phyloP scores from a whole-genome alignment of 2,329 filamentous ascomycete genomes.

The Chalaropsis ovoidea region DNA sequence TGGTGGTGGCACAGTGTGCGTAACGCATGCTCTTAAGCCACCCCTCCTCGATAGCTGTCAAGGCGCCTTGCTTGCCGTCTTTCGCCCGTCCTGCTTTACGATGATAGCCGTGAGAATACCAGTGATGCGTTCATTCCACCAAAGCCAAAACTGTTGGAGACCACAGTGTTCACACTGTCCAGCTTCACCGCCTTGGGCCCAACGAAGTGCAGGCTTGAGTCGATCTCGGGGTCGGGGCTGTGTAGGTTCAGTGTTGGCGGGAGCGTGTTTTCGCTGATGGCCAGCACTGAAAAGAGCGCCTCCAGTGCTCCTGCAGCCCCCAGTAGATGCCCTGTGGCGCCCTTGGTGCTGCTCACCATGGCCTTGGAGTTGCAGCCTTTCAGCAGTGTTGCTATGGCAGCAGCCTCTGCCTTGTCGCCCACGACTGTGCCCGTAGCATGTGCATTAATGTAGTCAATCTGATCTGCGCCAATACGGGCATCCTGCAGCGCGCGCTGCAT shows the following conservation, averaged over 20 bases:
- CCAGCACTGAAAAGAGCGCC: slow-evolving; percentile 71
- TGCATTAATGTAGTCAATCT: slow-evolving; percentile 88
- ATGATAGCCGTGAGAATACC: slow-evolving; percentile 49
- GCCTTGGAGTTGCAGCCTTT: slow-evolving; percentile 9
- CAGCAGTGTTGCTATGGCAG: slow-evolving; percentile 68
- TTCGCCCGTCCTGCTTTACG: background rate
- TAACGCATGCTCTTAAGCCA: background rate
- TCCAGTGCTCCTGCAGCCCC: slow-evolving; percentile 88
- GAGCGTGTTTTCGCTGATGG: slow-evolving; percentile 65
- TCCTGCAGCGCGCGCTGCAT: slow-evolving; percentile 76
- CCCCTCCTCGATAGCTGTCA: background rate
- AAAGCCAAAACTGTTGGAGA: slow-evolving; percentile 97
- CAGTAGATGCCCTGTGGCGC: slow-evolving; percentile 80
- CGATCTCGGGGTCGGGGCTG: slow-evolving; percentile 44
- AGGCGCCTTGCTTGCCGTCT: background rate
- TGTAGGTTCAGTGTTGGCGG: slow-evolving; percentile 81
- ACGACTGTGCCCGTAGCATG: slow-evolving; percentile 83
- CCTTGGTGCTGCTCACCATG: slow-evolving; percentile 78
- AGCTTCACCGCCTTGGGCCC: slow-evolving; percentile 60
- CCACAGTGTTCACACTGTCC: slow-evolving; percentile 53
- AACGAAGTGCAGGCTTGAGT: slow-evolving; percentile 78
- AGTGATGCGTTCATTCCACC: slow-evolving; percentile 90
- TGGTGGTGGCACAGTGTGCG: background rate
- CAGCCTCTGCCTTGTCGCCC: slow-evolving; percentile 80
- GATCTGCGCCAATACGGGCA: slow-evolving; percentile 55